These are phyloP conservation scores for Colletotrichum sp. DNA, from an alignment of 2,329 filamentous ascomycete species.

Conservation along the genomic window DNA sequence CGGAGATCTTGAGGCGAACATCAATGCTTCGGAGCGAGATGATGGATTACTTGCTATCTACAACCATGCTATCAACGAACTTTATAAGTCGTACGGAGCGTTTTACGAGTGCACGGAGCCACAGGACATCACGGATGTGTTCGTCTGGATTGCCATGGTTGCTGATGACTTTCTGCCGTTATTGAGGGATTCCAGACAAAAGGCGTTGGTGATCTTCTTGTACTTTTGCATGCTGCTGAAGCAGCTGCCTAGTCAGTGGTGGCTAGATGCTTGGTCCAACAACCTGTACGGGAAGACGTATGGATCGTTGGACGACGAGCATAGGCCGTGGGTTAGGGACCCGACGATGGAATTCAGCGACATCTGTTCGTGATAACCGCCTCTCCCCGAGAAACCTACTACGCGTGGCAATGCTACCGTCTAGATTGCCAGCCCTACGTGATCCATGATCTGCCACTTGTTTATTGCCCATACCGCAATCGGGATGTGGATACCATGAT, in stretches of 20 bases:
- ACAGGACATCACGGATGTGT: slow-evolving; percentile 40
- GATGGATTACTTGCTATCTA: slow-evolving; percentile 29
- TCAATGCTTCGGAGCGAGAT: slow-evolving; percentile 15
- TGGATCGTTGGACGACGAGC: slow-evolving; percentile 37
- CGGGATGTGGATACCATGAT: not conserved
- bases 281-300: slow-evolving; percentile 36
- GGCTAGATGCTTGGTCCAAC: slow-evolving; percentile 38
- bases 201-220: slow-evolving; percentile 37
- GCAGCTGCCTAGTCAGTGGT: slow-evolving; percentile 36
- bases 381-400: not conserved
- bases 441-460: not conserved
- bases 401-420: not conserved
- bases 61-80: slow-evolving; percentile 33
- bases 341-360: not conserved
- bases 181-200: slow-evolving; percentile 29
- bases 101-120: slow-evolving; percentile 20
- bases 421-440: not conserved
- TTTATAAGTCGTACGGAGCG: slow-evolving; percentile 35
- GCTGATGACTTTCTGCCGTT: slow-evolving; percentile 39
- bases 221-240: slow-evolving; percentile 37
- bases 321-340: slow-evolving; percentile 36
- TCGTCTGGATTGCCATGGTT: slow-evolving; percentile 42
- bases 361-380: not conserved
- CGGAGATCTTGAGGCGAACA: slow-evolving; percentile 26
- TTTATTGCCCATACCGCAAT: not conserved